A percentile compares a stretch with the other conserved stretches of the same genome.
Evolutionary conservation across 139 green algal species (phyloP).

Genomic region (Volvox reticuliferus): DNA sequence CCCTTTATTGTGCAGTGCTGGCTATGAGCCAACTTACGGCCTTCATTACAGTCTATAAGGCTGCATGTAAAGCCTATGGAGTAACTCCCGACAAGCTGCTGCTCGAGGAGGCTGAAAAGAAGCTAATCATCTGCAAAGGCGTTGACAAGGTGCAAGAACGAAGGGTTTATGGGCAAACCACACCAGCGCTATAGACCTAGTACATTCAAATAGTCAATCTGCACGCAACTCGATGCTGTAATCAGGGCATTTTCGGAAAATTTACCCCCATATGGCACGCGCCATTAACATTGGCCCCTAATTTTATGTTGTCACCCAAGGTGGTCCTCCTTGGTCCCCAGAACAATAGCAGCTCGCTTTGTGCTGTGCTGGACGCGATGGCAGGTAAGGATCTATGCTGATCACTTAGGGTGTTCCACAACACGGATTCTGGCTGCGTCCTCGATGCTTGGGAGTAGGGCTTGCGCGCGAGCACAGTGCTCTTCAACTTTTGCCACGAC

Average conservation of each 20-base stretch:
- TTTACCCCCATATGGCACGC: no score
- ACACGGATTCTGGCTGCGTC: no score
- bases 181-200: not conserved
- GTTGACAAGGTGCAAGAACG: conserved; percentile 10
- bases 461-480: no score
- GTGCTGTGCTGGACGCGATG: conserved; percentile 52
- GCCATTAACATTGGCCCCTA: no score
- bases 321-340: conserved; percentile 50
- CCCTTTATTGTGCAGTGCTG: conserved; percentile 31
- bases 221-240: no score
- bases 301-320: not conserved
- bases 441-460: no score
- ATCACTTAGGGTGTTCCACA: no score
- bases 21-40: conserved; percentile 46
- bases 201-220: not conserved
- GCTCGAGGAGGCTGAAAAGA: conserved; percentile 38
- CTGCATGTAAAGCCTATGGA: conserved; percentile 37
- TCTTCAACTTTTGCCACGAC: no score
- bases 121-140: conserved; percentile 27
- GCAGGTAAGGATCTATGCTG: not conserved
- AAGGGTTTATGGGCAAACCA: no score
- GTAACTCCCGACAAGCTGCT: conserved; percentile 43
- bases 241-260: no score
- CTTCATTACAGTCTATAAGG: conserved; percentile 52
- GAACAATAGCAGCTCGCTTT: conserved; percentile 4